phyloP scores from a whole-genome alignment of 2,329 filamentous ascomycete species.

The Diaporthe helianthi region DNA sequence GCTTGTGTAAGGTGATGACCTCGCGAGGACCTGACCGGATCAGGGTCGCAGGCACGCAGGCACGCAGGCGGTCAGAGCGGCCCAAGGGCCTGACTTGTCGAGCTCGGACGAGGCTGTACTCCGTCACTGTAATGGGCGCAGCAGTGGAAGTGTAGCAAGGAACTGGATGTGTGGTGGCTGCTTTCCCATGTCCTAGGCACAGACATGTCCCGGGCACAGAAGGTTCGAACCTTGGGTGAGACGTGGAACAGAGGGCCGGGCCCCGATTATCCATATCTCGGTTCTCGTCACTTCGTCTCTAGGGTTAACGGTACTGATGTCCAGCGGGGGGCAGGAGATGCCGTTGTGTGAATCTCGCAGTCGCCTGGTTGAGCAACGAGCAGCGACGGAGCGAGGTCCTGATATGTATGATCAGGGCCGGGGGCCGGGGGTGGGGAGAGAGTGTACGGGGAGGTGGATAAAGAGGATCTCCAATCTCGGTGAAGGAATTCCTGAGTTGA shows the following conservation, averaged over 20 bases:
- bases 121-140: not conserved
- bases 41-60: not conserved
- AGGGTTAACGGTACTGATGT: not conserved
- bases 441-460: not conserved
- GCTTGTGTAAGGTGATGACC: not conserved
- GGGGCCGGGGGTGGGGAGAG: not conserved
- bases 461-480: slow-evolving; percentile 9
- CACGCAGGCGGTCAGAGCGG: not conserved
- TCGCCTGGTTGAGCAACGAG: not conserved
- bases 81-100: not conserved
- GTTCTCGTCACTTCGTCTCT: slow-evolving; percentile 20
- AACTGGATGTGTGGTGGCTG: not conserved
- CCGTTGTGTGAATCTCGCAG: not conserved
- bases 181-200: too few species aligned
- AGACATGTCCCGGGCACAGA: too few species aligned
- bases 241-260: slow-evolving; percentile 18
- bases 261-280: slow-evolving; percentile 26
- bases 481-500: not conserved
- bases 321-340: not conserved
- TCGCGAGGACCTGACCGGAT: not conserved
- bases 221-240: not conserved
- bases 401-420: not conserved
- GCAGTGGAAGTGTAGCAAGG: not conserved
- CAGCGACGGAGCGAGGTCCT: not conserved
- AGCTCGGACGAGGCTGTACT: not conserved